Conservation (phyloP, 495 filamentous ascomycete genomes). For the Glarea lozoyensis region DNA sequence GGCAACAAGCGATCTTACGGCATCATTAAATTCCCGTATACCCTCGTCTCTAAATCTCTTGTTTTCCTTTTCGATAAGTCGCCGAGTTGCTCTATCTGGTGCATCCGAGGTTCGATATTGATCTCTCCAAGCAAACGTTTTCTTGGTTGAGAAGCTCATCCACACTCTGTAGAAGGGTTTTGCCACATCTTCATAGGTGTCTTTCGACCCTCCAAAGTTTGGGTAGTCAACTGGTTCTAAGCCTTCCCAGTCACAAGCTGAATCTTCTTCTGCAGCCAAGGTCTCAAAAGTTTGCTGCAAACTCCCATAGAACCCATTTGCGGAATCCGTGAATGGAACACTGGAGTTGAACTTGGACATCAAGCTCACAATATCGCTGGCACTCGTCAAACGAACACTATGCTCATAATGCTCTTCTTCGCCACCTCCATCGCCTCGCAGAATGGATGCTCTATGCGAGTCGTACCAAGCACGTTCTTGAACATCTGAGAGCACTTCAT, state of each 20-base stretch:
- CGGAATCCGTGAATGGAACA: constrained; percentile 69
- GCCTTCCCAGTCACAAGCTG: constrained; percentile 60
- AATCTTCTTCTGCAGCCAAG: constrained; percentile 72
- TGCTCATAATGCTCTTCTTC: constrained; percentile 50
- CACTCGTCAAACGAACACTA: constrained; percentile 61
- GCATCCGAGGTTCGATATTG: constrained; percentile 72
- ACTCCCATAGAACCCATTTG: constrained; percentile 73
- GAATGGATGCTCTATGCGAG: constrained; percentile 77
- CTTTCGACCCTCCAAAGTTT: constrained; percentile 62
- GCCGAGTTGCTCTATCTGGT: constrained; percentile 72
- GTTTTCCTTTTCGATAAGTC: constrained; percentile 95
- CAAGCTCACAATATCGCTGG: constrained; percentile 63
- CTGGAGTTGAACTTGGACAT: constrained; percentile 67
- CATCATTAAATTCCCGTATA: constrained; percentile 84
- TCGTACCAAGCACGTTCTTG: constrained; percentile 98
- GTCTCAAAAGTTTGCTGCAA: constrained; percentile 65
- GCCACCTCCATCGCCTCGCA: constrained; percentile 38
- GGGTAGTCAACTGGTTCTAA: constrained; percentile 54
- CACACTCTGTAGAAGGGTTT: constrained; percentile 77
- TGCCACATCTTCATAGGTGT: constrained; percentile 61
- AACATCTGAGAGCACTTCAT: constrained; percentile 89
- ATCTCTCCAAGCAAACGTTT: constrained; percentile 86
- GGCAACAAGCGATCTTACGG: constrained; percentile 73
- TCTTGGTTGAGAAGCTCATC: constrained; percentile 73
- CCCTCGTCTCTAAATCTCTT: constrained; percentile 73